Evolutionary conservation across 768 basidiomycete genomes (phyloP).

Genomic region (Kwoniella mangroviensis): DNA sequence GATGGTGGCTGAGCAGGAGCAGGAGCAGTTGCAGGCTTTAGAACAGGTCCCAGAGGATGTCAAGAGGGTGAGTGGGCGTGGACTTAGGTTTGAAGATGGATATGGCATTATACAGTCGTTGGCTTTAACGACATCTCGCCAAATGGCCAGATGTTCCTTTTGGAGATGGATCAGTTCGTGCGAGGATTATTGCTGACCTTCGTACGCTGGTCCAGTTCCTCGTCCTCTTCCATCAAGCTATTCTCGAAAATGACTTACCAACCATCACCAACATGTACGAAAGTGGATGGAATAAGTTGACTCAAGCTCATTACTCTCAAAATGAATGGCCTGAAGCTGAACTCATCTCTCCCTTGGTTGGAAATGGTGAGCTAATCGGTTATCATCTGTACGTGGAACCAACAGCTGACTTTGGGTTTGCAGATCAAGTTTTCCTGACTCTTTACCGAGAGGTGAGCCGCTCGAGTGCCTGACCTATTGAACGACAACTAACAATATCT

Average conservation of each 20-base stretch:
- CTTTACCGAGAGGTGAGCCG: conserved; percentile 90
- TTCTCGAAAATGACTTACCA: conserved; percentile 83
- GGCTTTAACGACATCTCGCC: too few species aligned
- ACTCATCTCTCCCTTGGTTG: conserved; percentile 88
- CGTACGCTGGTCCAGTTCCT: conserved; percentile 69
- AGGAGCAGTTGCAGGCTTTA: conserved; percentile 65
- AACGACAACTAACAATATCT: neutral
- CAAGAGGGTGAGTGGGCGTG: conserved; percentile 67
- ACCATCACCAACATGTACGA: conserved; percentile 94
- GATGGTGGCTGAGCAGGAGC: conserved; percentile 36
- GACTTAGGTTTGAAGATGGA: neutral
- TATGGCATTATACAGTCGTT: too few species aligned
- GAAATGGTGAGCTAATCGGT: conserved; percentile 69
- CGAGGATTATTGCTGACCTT: neutral
- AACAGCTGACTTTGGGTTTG: neutral
- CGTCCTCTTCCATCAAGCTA: conserved; percentile 91
- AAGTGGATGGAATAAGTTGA: conserved; percentile 94
- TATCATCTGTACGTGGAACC: neutral
- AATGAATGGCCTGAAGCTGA: conserved; percentile 98
- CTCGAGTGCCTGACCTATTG: neutral
- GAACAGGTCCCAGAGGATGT: conserved; percentile 84
- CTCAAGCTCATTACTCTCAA: conserved; percentile 91
- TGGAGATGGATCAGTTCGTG: too few species aligned
- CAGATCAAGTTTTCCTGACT: conserved; percentile 92
- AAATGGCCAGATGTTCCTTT: too few species aligned